Percentiles rank a stretch among this genome's conserved stretches.
phyloP scores from a whole-genome alignment of 768 basidiomycete genomes.

The Mrakia hoshinonis region DNA sequence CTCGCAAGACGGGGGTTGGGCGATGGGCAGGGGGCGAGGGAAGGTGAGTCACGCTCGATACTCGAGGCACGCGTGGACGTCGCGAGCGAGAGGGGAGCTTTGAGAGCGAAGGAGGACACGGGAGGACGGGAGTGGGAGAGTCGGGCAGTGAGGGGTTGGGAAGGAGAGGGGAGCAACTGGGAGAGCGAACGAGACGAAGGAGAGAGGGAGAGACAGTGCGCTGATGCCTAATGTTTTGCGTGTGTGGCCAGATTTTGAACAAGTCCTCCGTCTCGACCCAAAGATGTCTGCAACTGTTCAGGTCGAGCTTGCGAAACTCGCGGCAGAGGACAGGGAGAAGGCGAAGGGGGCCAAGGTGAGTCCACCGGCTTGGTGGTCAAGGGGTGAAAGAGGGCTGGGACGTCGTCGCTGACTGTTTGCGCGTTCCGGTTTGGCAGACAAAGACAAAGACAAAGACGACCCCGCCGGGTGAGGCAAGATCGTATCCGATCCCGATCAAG shows the following conservation, averaged over 20 bases:
- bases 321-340: conserved; percentile 11
- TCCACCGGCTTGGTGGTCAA: background rate
- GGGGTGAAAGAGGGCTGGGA: background rate
- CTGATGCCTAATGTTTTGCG: too few relatives aligned
- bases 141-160: too few relatives aligned
- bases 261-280: conserved; percentile 18
- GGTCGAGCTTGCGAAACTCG: conserved; percentile 17
- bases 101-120: too few relatives aligned
- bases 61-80: background rate
- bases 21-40: background rate
- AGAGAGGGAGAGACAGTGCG: too few relatives aligned
- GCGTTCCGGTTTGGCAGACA: background rate
- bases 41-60: conserved; percentile 5
- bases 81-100: too few relatives aligned
- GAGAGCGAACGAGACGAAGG: too few relatives aligned
- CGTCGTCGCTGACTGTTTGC: too few relatives aligned
- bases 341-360: background rate
- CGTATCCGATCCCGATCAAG: conserved; percentile 14
- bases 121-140: too few relatives aligned
- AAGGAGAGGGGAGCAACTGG: too few relatives aligned
- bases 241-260: conserved; percentile 7
- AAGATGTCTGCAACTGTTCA: background rate
- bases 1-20: conserved; percentile 8
- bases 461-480: background rate
- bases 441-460: background rate